Percentiles rank a stretch among this genome's conserved stretches.
phyloP scores from a whole-genome alignment of 345 rosid species.

The Gossypioides kirkii region DNA sequence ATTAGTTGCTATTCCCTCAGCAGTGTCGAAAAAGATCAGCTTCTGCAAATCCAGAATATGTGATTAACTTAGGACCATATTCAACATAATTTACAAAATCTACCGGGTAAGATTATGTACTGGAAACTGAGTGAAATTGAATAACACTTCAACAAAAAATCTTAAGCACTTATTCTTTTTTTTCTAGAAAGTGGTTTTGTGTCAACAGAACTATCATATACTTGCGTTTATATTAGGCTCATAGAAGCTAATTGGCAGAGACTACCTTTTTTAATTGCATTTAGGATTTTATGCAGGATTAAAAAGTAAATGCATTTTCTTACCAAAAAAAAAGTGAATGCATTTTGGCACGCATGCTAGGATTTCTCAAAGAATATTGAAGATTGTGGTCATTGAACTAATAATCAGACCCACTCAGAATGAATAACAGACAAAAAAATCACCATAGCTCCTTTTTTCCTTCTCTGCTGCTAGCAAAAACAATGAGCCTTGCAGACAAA shows the following conservation, averaged over 20 bases:
- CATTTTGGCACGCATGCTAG: neutral
- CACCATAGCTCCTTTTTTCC: neutral
- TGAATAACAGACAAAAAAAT: neutral
- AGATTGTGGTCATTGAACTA: neutral
- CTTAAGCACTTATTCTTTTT: neutral
- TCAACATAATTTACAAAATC: neutral
- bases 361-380: neutral
- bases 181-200: neutral
- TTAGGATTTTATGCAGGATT: neutral
- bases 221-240: neutral
- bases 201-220: neutral
- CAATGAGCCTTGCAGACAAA: neutral
- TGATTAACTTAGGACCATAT: neutral
- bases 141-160: neutral
- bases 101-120: neutral
- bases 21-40: conserved; percentile 62
- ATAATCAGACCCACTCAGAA: neutral
- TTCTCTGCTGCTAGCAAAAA: neutral
- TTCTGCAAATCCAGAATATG: conserved; percentile 47
- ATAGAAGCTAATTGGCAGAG: neutral
- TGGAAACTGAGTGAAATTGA: neutral
- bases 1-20: conserved; percentile 57
- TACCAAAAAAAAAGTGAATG: neutral
- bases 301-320: neutral
- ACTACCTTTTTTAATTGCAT: neutral